Evolutionary conservation across 208 protist species (phyloP).

Genomic region (Trypanosoma lewisi): DNA sequence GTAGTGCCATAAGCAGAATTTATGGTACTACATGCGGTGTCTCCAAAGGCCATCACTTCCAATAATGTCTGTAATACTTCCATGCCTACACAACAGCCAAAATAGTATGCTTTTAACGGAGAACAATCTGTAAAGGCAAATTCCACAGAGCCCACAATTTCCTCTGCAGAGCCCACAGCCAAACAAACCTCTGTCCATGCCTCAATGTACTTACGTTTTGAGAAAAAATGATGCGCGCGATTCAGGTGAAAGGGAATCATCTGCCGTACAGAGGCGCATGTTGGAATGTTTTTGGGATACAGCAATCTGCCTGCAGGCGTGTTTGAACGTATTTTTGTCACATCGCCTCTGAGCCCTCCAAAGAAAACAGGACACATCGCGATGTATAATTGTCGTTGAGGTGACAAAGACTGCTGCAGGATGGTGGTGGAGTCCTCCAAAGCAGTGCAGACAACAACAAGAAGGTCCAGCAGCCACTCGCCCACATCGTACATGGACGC

Average conservation of each 20-base stretch:
- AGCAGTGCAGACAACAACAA: constrained; percentile 42
- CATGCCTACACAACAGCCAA: constrained; percentile 48
- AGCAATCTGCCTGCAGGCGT: constrained; percentile 34
- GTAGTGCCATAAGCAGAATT: constrained; percentile 15
- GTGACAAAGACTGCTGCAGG: constrained; percentile 41
- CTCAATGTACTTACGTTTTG: constrained; percentile 32
- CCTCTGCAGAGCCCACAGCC: constrained; percentile 69
- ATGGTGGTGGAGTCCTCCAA: constrained; percentile 65
- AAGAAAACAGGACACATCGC: constrained; percentile 67
- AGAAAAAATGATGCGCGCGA: constrained; percentile 43
- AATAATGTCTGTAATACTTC: constrained; percentile 41
- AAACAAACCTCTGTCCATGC: constrained; percentile 67
- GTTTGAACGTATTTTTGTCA: constrained; percentile 1
- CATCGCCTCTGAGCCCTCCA: constrained; percentile 41
- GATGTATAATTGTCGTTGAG: constrained; percentile 54
- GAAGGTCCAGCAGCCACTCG: constrained; percentile 40
- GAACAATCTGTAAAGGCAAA: constrained; percentile 77
- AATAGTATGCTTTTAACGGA: constrained; percentile 58
- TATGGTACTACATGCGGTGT: not conserved
- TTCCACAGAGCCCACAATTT: constrained; percentile 67
- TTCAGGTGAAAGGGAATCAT: constrained; percentile 73
- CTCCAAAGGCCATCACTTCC: constrained; percentile 23
- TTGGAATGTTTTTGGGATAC: constrained; percentile 41
- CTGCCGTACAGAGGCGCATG: constrained; percentile 54
- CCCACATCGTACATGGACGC: constrained; percentile 24